Percentiles rank a stretch among this genome's conserved stretches.
Conservation (phyloP, 2,329 filamentous ascomycete genomes). For the Colletotrichum camelliae region DNA sequence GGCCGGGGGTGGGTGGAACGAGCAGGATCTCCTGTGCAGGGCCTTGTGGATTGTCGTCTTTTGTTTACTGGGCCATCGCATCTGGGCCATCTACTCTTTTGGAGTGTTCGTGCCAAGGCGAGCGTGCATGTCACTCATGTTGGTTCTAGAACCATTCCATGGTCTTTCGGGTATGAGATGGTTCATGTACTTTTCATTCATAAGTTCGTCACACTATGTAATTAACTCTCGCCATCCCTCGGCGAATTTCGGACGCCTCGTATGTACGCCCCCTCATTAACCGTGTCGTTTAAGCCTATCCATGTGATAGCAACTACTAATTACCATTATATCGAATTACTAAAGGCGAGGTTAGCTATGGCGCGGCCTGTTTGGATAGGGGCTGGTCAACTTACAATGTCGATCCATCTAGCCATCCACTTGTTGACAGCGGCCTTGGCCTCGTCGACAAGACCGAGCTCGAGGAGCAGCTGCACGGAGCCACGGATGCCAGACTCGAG, state of each 20-base stretch:
- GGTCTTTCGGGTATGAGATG: not conserved
- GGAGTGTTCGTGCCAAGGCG: not conserved
- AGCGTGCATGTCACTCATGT: not conserved
- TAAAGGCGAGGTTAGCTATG: not conserved
- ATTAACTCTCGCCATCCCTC: not conserved
- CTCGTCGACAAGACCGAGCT: constrained; percentile 72
- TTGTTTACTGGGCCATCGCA: not conserved
- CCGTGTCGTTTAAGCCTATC: not conserved
- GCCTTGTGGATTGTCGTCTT: not conserved
- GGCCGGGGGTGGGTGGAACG: not conserved
- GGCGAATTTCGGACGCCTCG: not conserved
- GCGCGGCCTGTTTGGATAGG: not conserved
- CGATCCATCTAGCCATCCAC: constrained; percentile 75
- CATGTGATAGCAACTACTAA: not conserved
- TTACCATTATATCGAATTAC: not conserved
- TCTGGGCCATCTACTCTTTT: not conserved
- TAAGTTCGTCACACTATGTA: constrained; percentile 7
- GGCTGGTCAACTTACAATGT: constrained; percentile 35
- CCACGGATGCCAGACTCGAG: constrained; percentile 72
- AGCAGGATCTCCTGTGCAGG: not conserved
- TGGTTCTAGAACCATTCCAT: not conserved
- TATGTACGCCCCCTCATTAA: not conserved
- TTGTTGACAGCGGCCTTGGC: constrained; percentile 67
- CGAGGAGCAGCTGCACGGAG: constrained; percentile 66
- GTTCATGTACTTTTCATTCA: not conserved